A percentile compares a stretch with the other conserved stretches of the same genome.
Conservation (phyloP, 2,329 filamentous ascomycete genomes). For the Alternaria infectoria region DNA sequence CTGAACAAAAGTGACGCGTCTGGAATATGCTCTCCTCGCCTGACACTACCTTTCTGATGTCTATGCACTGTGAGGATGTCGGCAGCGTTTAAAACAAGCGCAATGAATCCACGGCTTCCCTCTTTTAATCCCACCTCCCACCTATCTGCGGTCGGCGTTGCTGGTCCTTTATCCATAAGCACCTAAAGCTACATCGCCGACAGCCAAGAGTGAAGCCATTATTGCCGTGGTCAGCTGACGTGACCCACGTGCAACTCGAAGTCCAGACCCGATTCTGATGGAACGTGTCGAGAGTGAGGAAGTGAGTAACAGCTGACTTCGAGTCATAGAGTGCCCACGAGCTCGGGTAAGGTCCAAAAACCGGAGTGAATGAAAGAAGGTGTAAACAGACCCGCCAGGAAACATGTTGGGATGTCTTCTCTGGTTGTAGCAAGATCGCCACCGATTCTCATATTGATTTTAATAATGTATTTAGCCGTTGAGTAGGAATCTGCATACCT, state of each 20-base stretch:
- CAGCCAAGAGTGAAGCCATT: neutral
- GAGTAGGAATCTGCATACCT: rapidly evolving
- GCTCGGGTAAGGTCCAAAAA: rapidly evolving
- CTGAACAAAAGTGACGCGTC: neutral
- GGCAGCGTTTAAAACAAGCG: neutral
- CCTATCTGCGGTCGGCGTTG: neutral
- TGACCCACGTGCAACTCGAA: neutral
- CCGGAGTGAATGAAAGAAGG: neutral
- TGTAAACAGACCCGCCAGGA: neutral
- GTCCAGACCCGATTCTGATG: rapidly evolving
- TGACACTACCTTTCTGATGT: neutral
- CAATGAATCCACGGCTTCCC: rapidly evolving
- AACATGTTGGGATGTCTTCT: neutral
- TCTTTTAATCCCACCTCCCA: rapidly evolving
- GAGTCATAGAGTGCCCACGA: neutral
- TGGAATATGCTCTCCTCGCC: neutral
- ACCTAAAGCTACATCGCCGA: neutral
- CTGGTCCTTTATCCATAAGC: rapidly evolving
- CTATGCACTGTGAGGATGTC: neutral
- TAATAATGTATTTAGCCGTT: rapidly evolving
- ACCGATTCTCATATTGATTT: neutral
- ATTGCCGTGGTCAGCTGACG: neutral
- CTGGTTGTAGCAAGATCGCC: neutral
- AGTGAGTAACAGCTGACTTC: neutral
- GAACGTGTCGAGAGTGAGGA: neutral